These are phyloP conservation scores for Didymosphaeria variabile DNA, from an alignment of 2,329 filamentous ascomycete species.

Conservation along the genomic window DNA sequence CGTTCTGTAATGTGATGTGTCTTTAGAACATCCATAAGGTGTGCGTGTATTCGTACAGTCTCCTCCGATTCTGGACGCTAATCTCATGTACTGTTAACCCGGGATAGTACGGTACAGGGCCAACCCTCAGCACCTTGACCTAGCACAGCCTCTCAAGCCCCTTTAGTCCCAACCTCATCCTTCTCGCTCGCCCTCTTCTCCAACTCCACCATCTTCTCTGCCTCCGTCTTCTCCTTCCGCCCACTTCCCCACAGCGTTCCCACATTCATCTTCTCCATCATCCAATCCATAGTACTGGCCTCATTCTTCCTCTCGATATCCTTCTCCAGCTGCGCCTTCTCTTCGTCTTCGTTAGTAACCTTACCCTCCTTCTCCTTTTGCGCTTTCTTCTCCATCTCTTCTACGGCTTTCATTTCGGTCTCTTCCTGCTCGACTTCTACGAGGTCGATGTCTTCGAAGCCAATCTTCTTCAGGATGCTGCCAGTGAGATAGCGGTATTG, in stretches of 20 bases:
- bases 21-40: too few species aligned
- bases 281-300: constrained; percentile 54
- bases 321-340: constrained; percentile 51
- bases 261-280: constrained; percentile 52
- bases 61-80: too few species aligned
- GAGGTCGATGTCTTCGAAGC: constrained; percentile 62
- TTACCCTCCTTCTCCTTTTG: constrained; percentile 44
- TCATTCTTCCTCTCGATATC: constrained; percentile 57
- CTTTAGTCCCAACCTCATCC: constrained; percentile 1
- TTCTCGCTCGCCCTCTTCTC: constrained; percentile 21
- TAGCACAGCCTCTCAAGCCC: background rate
- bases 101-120: background rate
- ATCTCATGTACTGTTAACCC: too few species aligned
- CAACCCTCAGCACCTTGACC: too few species aligned
- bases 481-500: constrained; percentile 62
- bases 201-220: constrained; percentile 31
- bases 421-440: constrained; percentile 58
- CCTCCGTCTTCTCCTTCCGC: constrained; percentile 27
- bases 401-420: constrained; percentile 53
- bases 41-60: too few species aligned
- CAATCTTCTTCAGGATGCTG: constrained; percentile 60
- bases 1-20: too few species aligned
- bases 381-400: constrained; percentile 54
- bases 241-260: constrained; percentile 28
- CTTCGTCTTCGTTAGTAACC: constrained; percentile 40